Evolutionary conservation across 2,329 filamentous ascomycete species (phyloP), one percentile per base, ranked within the genome.

Genomic region (Sporothrix humicola): DNA sequence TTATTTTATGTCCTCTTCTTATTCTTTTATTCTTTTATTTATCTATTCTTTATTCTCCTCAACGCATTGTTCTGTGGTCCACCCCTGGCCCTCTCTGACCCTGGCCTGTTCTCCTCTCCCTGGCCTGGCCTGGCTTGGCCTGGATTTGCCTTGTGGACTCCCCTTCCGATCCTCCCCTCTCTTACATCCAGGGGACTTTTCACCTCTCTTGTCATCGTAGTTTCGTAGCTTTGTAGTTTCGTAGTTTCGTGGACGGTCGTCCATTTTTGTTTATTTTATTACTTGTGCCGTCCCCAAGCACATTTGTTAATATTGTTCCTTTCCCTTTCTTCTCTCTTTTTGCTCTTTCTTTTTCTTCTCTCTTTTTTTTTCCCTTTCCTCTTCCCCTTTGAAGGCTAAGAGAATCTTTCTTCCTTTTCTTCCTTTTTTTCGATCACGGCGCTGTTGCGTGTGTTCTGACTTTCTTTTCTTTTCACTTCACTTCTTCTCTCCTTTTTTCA

Each of bases 381-480:
- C 75, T 77, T 77, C 74, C 77, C 76, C 54, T 77, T 78, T 74
- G 75, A 75, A 75, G 75, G 54, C 17, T 46, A 68, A 59, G 42
- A 66, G n/a, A 63, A 15, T 63, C 4, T 48, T 50, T 72, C 76
- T 76, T 78, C 77, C 76, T 77, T 76, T 76, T 50, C 44, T 48
- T 54, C 50, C 48, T 77, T 75, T 66, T 59, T 50, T 74, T 74
- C 71, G 69, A 72, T 69, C 75, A 78, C 77, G 26, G 74, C 77
- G 77, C 77, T 73, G 77, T 75, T 76, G 78, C 75, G 79, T 81
- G 79, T 81, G 79, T 79, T 70, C 78, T 80, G 82, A 80, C 79
- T 77, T 78, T 83, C 81, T 82, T 84, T 82, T 79, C 79, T 79
- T 81, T 58, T 73, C 83, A 46, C 83, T 82, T 79, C 54, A 13